A percentile compares a stretch with the other conserved stretches of the same genome.
Conservation (phyloP, 75 land plant genomes). For the Cryptomeria japonica region DNA sequence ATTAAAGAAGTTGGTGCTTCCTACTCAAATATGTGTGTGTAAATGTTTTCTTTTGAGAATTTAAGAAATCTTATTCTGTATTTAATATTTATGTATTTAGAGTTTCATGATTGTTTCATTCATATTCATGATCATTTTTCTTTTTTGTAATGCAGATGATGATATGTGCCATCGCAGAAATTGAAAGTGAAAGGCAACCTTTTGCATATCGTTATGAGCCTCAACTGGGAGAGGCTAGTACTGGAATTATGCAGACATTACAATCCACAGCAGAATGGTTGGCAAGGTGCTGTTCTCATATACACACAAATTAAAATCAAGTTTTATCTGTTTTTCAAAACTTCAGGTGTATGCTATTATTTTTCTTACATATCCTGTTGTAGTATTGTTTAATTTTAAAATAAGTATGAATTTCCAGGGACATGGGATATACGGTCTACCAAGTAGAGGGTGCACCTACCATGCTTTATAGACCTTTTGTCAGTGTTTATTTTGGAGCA, state of each 20-base stretch:
- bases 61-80: not conserved
- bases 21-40: not conserved
- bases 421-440: conserved; percentile 69
- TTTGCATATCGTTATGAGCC: conserved; percentile 56
- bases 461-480: conserved; percentile 76
- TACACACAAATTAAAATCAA: not conserved
- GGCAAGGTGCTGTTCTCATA: conserved; percentile 38
- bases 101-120: not conserved
- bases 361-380: not conserved
- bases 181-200: conserved; percentile 84
- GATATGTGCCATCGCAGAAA: conserved; percentile 93
- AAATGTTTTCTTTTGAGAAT: not conserved
- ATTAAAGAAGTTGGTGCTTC: not conserved
- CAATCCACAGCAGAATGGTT: conserved; percentile 86
- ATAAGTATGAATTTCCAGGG: conserved; percentile 44
- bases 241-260: conserved; percentile 80
- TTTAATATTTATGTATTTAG: not conserved
- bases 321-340: not conserved
- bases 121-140: not conserved
- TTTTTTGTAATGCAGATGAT: conserved; percentile 50
- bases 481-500: conserved; percentile 82
- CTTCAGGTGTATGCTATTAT: not conserved
- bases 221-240: conserved; percentile 56
- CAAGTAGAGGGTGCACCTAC: conserved; percentile 48
- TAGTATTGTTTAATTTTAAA: not conserved